Base-by-base conservation (phyloP, 768 basidiomycete genomes). In the Tricholoma sp. region DNA sequence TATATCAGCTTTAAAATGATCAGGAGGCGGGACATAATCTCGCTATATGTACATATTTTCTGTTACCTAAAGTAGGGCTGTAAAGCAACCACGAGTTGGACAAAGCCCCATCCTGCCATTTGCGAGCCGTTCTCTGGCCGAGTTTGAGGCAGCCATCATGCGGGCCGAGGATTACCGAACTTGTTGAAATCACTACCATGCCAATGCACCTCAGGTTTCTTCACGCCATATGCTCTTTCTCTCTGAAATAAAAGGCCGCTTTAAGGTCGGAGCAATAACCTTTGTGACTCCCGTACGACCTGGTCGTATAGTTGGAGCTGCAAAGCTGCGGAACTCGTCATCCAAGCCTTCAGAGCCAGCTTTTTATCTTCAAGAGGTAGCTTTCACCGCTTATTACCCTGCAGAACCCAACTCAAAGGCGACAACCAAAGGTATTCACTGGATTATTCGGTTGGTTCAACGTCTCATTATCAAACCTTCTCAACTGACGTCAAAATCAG, bases 341-440 rank as follows among this genome's bases (percentile, higher is more conserved):
- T 61, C 59, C 51, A 67, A 53, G 37, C 64, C 63, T 18, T 66
- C 71, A 14, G 68, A 72, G 18, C 73, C 76, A 19, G 84, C 82
- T 0, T 69, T 89, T 29, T 62, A 71, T 31, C 73, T 89, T 6
- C 79, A 85, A 37, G 84, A 89, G 67, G 77, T 86, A 29, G 78
- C 79, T 0, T 89, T 85, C 63, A 85, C 81, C 27, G 79, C 76
- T 1, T 88, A 79, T 65, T 89, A 89, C 64, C 87, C 88, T 27
- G 79, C 83, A 7, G 74, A 80, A 50, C 67, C 70, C 11, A 59
- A 65, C 27, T 61, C 57, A 49, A 66, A 59, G 34, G 46, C 51
- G 6, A 60, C 63, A 6, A 69, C 66, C 43, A 76, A 74, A 57
- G 83, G 83, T 2, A 61, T 85, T 29, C 60, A 76, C 56, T 88